Evolutionary conservation across 2,329 filamentous ascomycete species (phyloP).

Genomic region (Lecanicillium sp.): DNA sequence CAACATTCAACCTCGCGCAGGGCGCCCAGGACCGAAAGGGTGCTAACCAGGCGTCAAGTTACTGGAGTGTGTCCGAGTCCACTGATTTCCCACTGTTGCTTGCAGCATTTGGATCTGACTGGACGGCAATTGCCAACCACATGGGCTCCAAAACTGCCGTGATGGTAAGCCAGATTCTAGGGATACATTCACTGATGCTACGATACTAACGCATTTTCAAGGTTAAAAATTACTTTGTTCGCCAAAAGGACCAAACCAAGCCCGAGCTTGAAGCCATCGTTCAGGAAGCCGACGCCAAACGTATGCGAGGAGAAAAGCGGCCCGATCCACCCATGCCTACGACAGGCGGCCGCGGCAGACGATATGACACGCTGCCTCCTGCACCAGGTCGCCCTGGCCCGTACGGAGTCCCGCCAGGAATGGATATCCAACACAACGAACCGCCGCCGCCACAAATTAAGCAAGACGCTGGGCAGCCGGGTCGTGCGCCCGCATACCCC

Average conservation of each 20-base stretch:
- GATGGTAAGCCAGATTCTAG: too few relatives aligned
- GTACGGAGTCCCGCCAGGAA: constrained; percentile 41
- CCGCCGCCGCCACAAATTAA: constrained; percentile 34
- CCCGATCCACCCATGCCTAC: constrained; percentile 55
- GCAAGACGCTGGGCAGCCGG: constrained; percentile 33
- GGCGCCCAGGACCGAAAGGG: constrained; percentile 44
- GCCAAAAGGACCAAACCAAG: constrained; percentile 55
- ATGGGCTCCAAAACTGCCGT: constrained; percentile 81
- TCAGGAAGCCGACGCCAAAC: constrained; percentile 53
- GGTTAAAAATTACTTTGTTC: constrained; percentile 58
- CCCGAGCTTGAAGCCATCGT: constrained; percentile 56
- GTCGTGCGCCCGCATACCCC: constrained; percentile 33
- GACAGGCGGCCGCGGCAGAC: constrained; percentile 41
- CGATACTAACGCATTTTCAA: neutral
- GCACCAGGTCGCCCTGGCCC: constrained; percentile 30
- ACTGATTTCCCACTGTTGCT: constrained; percentile 70
- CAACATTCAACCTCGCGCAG: constrained; percentile 46
- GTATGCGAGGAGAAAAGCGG: constrained; percentile 49
- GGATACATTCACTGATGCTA: neutral
- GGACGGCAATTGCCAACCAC: constrained; percentile 65
- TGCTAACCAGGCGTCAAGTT: constrained; percentile 63
- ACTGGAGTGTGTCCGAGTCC: constrained; percentile 80
- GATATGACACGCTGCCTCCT: constrained; percentile 38
- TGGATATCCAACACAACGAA: constrained; percentile 42
- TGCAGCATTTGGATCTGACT: constrained; percentile 72